phyloP scores from a whole-genome alignment of 192 early-diverging fungal species.

The Radiomyces spectabilis region DNA sequence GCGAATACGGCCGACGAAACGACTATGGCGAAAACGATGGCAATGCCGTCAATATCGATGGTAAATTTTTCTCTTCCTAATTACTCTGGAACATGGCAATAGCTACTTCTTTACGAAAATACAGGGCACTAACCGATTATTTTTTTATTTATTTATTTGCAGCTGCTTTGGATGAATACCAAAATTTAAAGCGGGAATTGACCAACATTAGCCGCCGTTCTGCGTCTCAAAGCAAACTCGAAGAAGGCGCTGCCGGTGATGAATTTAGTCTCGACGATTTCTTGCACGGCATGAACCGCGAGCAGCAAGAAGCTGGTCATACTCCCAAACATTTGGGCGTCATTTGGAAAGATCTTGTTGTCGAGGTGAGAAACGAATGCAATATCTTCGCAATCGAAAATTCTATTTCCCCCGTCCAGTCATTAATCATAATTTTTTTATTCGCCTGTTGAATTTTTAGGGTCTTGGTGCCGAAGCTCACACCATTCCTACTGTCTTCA shows the following conservation, averaged over 20 bases:
- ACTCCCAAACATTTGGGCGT: slow-evolving; percentile 27
- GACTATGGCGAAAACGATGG: slow-evolving; percentile 10
- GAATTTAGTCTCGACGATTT: slow-evolving; percentile 11
- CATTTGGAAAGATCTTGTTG: slow-evolving; percentile 31
- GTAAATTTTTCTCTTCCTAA: background rate
- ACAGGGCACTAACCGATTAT: background rate
- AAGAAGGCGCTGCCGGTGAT: slow-evolving; percentile 1
- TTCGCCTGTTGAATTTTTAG: background rate
- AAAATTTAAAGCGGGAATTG: slow-evolving; percentile 8
- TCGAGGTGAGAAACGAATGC: slow-evolving; percentile 5
- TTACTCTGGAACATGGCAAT: background rate
- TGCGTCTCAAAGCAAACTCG: background rate
- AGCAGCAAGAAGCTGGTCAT: slow-evolving; percentile 17
- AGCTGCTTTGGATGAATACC: slow-evolving; percentile 8
- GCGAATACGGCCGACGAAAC: background rate
- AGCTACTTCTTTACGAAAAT: background rate
- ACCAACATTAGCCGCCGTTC: background rate
- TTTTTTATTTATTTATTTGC: background rate
- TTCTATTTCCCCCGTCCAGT: no score
- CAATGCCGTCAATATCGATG: slow-evolving; percentile 15
- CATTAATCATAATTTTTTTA: background rate
- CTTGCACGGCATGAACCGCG: background rate
- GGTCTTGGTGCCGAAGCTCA: slow-evolving; percentile 22
- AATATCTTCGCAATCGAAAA: background rate
- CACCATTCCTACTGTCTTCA: slow-evolving; percentile 21